Evolutionary conservation across 768 basidiomycete species (phyloP).

Genomic region (Rhodotorula kratochvilovae): DNA sequence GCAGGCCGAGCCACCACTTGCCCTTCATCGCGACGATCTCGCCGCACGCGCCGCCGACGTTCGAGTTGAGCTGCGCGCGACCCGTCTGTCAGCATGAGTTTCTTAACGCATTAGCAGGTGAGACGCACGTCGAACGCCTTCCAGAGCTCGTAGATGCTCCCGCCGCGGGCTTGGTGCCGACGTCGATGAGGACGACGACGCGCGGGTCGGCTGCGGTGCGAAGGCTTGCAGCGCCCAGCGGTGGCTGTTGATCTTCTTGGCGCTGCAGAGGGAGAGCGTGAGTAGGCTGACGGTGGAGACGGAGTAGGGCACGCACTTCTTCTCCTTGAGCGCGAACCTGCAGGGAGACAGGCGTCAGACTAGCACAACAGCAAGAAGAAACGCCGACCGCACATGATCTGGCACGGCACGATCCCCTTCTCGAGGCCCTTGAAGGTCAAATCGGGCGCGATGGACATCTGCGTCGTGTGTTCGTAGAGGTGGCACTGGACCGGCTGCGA

Average conservation of each 20-base stretch:
- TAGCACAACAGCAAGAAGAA: no score
- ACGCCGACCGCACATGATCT: constrained; percentile 59
- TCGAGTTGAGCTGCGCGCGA: constrained; percentile 45
- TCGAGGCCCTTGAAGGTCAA: constrained; percentile 80
- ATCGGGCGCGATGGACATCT: constrained; percentile 75
- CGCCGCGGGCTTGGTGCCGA: constrained; percentile 74
- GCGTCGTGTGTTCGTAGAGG: constrained; percentile 81
- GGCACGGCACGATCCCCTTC: constrained; percentile 80
- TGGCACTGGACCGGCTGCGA: constrained; percentile 81
- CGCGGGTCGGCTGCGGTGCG: constrained; percentile 77
- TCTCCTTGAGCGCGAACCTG: constrained; percentile 46
- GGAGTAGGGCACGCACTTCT: no score
- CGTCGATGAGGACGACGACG: constrained; percentile 68
- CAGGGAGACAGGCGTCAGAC: no score
- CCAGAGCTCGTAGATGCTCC: constrained; percentile 25
- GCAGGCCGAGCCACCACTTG: constrained; percentile 64
- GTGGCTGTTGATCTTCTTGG: constrained; percentile 59
- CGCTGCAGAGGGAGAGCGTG: no score
- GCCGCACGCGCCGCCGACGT: constrained; percentile 82
- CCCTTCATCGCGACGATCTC: constrained; percentile 64
- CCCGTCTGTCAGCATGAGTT: not conserved
- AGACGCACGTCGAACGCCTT: constrained; percentile 40
- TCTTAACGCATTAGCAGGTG: not conserved
- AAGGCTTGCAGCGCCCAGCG: constrained; percentile 97
- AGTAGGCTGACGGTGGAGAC: no score